These are phyloP conservation scores for Cenchrus fungigraminus DNA, from an alignment of 176 grass and related monocot genomes.

Conservation along the genomic window DNA sequence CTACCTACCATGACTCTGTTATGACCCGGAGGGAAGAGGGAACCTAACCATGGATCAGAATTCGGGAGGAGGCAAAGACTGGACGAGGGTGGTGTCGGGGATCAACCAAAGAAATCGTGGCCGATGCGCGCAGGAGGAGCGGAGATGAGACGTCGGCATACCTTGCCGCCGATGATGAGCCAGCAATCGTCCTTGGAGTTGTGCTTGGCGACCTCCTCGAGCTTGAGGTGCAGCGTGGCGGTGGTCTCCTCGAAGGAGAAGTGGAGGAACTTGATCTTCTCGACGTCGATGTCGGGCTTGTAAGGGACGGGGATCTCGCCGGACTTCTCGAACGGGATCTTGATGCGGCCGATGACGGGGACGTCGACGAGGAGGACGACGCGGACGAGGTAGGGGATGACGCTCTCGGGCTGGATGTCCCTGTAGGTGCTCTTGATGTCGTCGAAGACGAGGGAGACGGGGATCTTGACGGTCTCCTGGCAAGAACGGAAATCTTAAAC, in stretches of 20 bases:
- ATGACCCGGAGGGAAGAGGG: too few relatives aligned
- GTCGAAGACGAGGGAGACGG: conserved; percentile 76
- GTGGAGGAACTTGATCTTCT: conserved; percentile 87
- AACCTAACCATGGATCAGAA: too few relatives aligned
- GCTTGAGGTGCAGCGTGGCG: conserved; percentile 83
- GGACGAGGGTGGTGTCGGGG: too few relatives aligned
- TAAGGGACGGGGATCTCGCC: conserved; percentile 90
- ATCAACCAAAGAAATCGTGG: too few relatives aligned
- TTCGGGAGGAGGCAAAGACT: too few relatives aligned
- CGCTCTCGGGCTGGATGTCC: conserved; percentile 88
- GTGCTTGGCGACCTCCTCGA: conserved; percentile 39
- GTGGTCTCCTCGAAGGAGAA: conserved; percentile 93
- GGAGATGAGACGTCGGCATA: too few relatives aligned
- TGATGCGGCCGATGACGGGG: conserved; percentile 80
- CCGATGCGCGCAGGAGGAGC: too few relatives aligned
- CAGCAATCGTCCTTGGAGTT: too few relatives aligned
- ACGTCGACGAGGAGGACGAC: conserved; percentile 86
- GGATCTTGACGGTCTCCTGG: conserved; percentile 90
- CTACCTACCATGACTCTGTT: not conserved
- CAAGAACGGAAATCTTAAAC: not conserved
- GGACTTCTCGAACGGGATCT: conserved; percentile 79
- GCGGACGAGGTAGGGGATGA: conserved; percentile 87
- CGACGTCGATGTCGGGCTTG: conserved; percentile 92
- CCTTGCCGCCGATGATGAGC: too few relatives aligned
- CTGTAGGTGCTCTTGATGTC: conserved; percentile 79